Base-by-base conservation (phyloP, 768 basidiomycete genomes). In the Boletus pseudo-olivaceus region DNA sequence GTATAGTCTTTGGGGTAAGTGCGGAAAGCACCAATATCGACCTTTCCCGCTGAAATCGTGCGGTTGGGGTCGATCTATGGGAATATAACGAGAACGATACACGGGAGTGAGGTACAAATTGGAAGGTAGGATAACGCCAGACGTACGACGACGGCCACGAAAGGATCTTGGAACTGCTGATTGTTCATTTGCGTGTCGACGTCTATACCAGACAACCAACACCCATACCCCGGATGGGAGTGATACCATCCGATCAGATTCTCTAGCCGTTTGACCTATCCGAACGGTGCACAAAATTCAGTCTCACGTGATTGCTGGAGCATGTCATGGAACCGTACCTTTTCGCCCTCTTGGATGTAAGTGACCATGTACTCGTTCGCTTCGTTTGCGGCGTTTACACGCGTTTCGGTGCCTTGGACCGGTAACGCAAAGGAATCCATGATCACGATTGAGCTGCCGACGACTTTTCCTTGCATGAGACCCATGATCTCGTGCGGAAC, bases 401-500 rank as follows among this genome's bases (percentile, higher is more conserved):
- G 87, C 41, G 97, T 98, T 72, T 98, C 97, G 0, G 97, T 99
- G 14, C 97, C 97, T 70, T 97, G 92, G 3, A 98, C 96, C 1
- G 97, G 97, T 4, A 99, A 77, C 5, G 97, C 95, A 60, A 98
- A 98, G 11, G 93, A 93, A 72, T 99, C 97, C 83, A 97, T 87
- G 66, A 99, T 85, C 14, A 90, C 85, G 35, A 90, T 75, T 1
- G 87, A 78, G 57, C 85, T 85, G 2, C 83, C 88, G 9, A 90
- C 75, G 35, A 97, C 87, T 73, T 97, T 96, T 53, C 95, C 95
- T 72, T 97, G 95, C 94, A 99, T 97, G 32, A 98, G 82, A 10
- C 96, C 96, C 96, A 99, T 99, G 67, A 99, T 97, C 74, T 99
- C 96, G 75, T 98, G 92, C 54, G 90, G 88, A 6, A 97, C 96